Evolutionary conservation across 179 eudicot species (phyloP).

Genomic region (Actinidia arguta): DNA sequence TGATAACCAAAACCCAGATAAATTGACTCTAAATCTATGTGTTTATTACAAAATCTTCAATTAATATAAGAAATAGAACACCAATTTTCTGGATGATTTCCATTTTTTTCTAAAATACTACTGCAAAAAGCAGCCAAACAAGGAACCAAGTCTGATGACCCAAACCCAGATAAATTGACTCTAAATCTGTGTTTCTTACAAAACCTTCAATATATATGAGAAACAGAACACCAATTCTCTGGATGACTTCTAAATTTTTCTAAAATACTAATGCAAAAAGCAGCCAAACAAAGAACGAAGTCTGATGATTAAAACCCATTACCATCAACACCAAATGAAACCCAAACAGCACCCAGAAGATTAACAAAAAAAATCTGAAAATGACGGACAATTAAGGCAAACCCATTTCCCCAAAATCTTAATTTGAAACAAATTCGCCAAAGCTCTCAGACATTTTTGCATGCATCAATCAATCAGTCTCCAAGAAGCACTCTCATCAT

Average conservation of each 20-base stretch:
- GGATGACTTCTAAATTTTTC: background rate
- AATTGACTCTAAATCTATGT: background rate
- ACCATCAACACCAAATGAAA: background rate
- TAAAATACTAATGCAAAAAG: background rate
- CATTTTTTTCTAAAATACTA: background rate
- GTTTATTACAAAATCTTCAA: background rate
- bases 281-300: background rate
- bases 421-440: conserved; percentile 4
- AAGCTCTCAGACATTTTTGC: background rate
- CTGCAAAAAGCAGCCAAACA: no score
- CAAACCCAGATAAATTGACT: background rate
- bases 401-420: conserved; percentile 11
- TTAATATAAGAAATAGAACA: background rate
- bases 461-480: background rate
- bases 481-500: background rate
- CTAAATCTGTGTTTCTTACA: background rate
- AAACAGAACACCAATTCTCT: background rate
- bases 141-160: no score
- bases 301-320: background rate
- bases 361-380: background rate
- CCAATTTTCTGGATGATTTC: background rate
- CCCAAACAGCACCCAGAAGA: background rate
- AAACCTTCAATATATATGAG: background rate
- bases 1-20: no score
- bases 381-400: background rate